phyloP scores from a whole-genome alignment of 2,329 filamentous ascomycete genomes.

The Acarospora socialis region DNA sequence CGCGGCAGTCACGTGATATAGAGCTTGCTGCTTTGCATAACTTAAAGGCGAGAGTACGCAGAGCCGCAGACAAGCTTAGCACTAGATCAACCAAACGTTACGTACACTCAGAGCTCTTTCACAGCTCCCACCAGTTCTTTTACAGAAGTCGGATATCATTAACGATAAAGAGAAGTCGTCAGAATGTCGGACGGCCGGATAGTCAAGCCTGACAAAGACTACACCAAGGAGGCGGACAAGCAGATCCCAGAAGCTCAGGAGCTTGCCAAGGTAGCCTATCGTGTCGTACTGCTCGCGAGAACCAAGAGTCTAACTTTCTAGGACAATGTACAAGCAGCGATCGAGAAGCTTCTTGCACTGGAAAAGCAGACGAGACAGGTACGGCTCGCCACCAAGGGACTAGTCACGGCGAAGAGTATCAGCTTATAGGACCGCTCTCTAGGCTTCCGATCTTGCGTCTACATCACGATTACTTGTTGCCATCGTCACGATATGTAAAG shows the following conservation, averaged over 20 bases:
- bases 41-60: too few species aligned
- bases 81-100: too few species aligned
- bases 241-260: slow-evolving; percentile 81
- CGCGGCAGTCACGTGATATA: too few species aligned
- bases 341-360: slow-evolving; percentile 81
- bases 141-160: too few species aligned
- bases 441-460: slow-evolving; percentile 92
- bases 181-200: slow-evolving; percentile 66
- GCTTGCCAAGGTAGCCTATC: slow-evolving; percentile 58
- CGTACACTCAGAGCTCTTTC: too few species aligned
- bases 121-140: too few species aligned
- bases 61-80: too few species aligned
- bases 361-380: slow-evolving; percentile 98
- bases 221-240: slow-evolving; percentile 87
- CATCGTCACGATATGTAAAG: slow-evolving; percentile 89
- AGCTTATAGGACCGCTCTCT: slow-evolving; percentile 3
- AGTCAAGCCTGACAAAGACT: slow-evolving; percentile 96
- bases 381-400: slow-evolving; percentile 17
- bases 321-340: slow-evolving; percentile 63
- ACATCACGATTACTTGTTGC: slow-evolving; percentile 77
- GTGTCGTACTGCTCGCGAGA: neutral
- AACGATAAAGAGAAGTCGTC: too few species aligned
- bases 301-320: slow-evolving; percentile 12
- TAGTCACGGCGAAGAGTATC: slow-evolving; percentile 11
- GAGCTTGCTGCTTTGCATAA: too few species aligned